Conservation (phyloP, 129 eudicot species). For the Glebionis coronaria region DNA sequence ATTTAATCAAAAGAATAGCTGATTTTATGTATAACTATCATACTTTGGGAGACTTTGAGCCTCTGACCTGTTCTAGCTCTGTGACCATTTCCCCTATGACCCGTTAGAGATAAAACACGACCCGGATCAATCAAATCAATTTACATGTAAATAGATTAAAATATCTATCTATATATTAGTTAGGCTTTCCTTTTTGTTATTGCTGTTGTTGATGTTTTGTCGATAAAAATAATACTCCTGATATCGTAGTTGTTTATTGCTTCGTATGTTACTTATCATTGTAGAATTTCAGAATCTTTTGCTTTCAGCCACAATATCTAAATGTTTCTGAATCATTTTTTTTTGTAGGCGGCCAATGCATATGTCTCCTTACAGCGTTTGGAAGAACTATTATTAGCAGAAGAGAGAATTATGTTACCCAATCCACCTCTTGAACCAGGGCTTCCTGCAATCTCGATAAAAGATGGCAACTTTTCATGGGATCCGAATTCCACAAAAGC, state of each 20-base stretch:
- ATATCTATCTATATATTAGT: too few relatives aligned
- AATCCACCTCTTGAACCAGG: conserved; percentile 75
- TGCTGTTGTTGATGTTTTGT: background rate
- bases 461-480: conserved; percentile 87
- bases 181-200: too few relatives aligned
- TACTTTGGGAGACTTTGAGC: background rate
- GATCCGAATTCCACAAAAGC: conserved; percentile 68
- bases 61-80: background rate
- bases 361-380: conserved; percentile 81
- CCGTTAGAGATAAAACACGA: background rate
- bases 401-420: conserved; percentile 70
- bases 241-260: background rate
- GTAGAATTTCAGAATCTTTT: background rate
- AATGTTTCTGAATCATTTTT: conserved; percentile 8
- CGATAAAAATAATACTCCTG: background rate
- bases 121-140: background rate
- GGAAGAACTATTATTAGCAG: conserved; percentile 76
- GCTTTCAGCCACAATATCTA: background rate
- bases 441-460: conserved; percentile 81
- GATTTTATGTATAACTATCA: background rate
- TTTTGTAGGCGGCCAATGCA: conserved; percentile 79
- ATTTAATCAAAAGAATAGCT: background rate
- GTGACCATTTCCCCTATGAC: background rate
- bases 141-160: too few relatives aligned
- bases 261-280: background rate